Percentiles rank a stretch among this genome's conserved stretches.
These are phyloP conservation scores for Candida labiduridarum DNA, from an alignment of 1,139 yeast species.

Conservation along the genomic window DNA sequence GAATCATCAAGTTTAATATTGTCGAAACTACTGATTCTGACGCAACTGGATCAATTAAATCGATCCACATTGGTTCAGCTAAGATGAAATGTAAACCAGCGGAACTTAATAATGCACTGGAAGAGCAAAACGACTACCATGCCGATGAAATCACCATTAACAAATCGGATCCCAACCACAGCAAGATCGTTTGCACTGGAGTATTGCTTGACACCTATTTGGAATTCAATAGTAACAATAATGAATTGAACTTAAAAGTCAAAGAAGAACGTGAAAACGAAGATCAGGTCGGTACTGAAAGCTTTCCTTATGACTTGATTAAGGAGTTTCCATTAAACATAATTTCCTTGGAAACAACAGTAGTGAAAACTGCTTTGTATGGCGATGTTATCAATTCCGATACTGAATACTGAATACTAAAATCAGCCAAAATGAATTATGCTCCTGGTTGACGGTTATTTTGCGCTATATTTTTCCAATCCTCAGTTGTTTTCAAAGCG, in stretches of 20 bases:
- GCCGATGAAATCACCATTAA: conserved; percentile 13
- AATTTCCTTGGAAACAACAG: conserved; percentile 36
- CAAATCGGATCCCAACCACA: conserved; percentile 18
- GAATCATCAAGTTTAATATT: conserved; percentile 32
- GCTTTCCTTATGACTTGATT: conserved; percentile 19
- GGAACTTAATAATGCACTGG: not conserved
- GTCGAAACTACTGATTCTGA: conserved; percentile 16
- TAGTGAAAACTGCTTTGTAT: conserved; percentile 19
- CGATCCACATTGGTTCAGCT: conserved; percentile 9
- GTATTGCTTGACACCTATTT: conserved; percentile 32
- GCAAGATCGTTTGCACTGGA: conserved; percentile 32
- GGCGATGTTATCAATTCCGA: conserved; percentile 1
- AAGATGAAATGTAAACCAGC: conserved; percentile 2
- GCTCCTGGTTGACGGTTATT: not conserved
- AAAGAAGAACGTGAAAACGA: conserved; percentile 15
- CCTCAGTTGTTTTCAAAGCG: conserved; percentile 49
- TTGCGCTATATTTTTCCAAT: conserved; percentile 39
- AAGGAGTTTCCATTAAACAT: conserved; percentile 35
- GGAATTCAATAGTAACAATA: conserved; percentile 21
- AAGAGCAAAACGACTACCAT: not conserved
- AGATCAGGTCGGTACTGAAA: conserved; percentile 9
- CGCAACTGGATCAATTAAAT: conserved; percentile 9
- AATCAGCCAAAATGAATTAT: no score
- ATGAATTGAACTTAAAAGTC: conserved; percentile 23
- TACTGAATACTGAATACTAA: not conserved